These are phyloP conservation scores for Irpex sp. DNA, from an alignment of 1,284 basidiomycete genomes.

Conservation along the genomic window DNA sequence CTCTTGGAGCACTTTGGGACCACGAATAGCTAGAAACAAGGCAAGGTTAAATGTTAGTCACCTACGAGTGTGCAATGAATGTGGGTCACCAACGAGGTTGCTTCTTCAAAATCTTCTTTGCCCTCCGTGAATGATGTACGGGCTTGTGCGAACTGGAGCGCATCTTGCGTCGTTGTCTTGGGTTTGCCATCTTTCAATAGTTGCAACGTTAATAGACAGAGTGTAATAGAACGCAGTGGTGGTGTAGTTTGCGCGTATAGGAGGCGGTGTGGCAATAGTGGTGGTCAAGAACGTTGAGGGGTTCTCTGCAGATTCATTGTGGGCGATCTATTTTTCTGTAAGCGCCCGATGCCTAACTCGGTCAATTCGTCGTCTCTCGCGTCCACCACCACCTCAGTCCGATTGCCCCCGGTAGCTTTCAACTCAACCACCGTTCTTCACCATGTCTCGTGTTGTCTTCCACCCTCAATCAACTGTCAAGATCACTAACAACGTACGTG, in stretches of 20 bases:
- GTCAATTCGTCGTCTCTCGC: slow-evolving; percentile 5
- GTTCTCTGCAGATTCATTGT: not conserved
- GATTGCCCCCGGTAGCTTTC: slow-evolving; percentile 12
- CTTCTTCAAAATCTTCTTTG: slow-evolving; percentile 75
- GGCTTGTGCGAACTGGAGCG: slow-evolving; percentile 69
- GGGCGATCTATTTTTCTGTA: not conserved
- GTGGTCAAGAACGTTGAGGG: not conserved
- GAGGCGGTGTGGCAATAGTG: not conserved
- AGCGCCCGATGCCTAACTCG: slow-evolving; percentile 14
- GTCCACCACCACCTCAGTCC: slow-evolving; percentile 4
- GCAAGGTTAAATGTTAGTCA: slow-evolving; percentile 7
- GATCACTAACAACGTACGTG: slow-evolving; percentile 7
- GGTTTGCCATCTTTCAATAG: slow-evolving; percentile 74
- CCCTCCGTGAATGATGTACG: slow-evolving; percentile 66
- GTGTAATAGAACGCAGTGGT: not conserved
- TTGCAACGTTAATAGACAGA: not conserved
- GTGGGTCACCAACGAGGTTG: slow-evolving; percentile 54
- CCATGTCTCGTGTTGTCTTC: slow-evolving; percentile 26
- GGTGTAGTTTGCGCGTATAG: not conserved
- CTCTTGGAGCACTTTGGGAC: slow-evolving; percentile 79
- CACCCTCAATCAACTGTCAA: slow-evolving; percentile 6
- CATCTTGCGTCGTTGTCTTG: slow-evolving; percentile 81
- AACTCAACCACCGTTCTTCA: slow-evolving; percentile 10
- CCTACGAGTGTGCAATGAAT: not conserved
- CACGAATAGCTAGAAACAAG: slow-evolving; percentile 62